Evolutionary conservation across 2,329 filamentous ascomycete genomes (phyloP), one percentile per base, ranked within the genome.

Genomic region (Gnomoniopsis smithogilvyi): DNA sequence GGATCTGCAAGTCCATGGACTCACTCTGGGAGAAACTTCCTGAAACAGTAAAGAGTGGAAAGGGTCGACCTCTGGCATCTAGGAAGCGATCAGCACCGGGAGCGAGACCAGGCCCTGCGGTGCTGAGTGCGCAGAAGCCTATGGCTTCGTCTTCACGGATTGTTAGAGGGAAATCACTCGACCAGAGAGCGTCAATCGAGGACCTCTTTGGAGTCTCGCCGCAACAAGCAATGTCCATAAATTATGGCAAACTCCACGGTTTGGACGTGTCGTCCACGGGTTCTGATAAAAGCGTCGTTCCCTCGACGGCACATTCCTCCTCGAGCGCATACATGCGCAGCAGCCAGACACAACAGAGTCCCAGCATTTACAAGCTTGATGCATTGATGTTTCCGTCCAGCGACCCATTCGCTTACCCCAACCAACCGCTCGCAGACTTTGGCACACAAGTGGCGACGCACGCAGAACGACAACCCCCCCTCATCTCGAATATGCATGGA

Each of bases 1-100:
- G 91, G 62, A 95, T 96, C 67, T 91, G 90, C 1, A 81, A 80
- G 49, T 89, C 91, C 45, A 80, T 99, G 30, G 84, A 86, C 69
- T 80, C 81, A 51, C 80, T 97, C 8, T 97, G 98, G 70, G 90
- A 95, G 61, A 86, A 92, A 68, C 75, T 98, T 1, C 92, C 93
- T 1, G 87, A 89, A 53, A 82, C 82, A 58, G 77, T 96, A 36
- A 88, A 87, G 66, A 83, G 74, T 58, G 73, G 68, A 51, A 76
- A 73, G 59, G 67, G 69, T 48, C 75, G 70, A 49, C 69, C 72
- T 17, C 66, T 69, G 24, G 73, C 72, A 55, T 81, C 76, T 12
- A 85, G 81, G 68, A 87, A 87, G 69, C 78, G 85, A 38, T 77
- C 83, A 2, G 82, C 83, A 0, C 78, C 82, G 12, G 76, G 76